Percentiles rank a stretch among this genome's conserved stretches.
Evolutionary conservation across 2,329 filamentous ascomycete genomes (phyloP).

Genomic region (Ilyonectria robusta): DNA sequence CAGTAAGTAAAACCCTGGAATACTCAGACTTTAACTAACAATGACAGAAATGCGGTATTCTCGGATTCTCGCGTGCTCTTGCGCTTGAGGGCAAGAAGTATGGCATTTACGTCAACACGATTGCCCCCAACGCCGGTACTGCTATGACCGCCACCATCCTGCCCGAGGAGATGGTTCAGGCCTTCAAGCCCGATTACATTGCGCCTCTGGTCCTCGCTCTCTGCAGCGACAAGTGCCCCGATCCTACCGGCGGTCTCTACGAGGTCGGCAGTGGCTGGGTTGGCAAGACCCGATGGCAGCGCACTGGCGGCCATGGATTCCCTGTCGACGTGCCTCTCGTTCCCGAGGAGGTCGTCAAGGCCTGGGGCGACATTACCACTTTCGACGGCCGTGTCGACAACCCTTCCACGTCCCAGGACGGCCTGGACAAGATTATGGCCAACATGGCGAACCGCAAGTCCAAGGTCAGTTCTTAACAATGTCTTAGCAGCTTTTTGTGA

Average conservation of each 20-base stretch:
- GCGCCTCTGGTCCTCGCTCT: conserved; percentile 92
- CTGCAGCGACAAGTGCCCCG: conserved; percentile 86
- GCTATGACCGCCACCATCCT: conserved; percentile 94
- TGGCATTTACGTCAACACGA: conserved; percentile 98
- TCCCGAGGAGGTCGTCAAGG: conserved; percentile 84
- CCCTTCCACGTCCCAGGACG: conserved; percentile 83
- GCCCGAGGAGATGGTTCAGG: conserved; percentile 97
- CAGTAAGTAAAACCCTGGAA: conserved; percentile 66
- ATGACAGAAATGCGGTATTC: conserved; percentile 86
- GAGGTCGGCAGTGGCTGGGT: conserved; percentile 97
- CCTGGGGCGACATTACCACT: conserved; percentile 84
- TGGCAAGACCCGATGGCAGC: conserved; percentile 94
- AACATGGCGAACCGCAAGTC: conserved; percentile 85
- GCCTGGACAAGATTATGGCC: conserved; percentile 80
- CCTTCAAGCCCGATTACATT: conserved; percentile 99
- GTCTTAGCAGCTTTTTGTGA: neutral
- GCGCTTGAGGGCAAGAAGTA: conserved; percentile 96
- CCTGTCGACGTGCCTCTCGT: conserved; percentile 86
- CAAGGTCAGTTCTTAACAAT: conserved; percentile 67
- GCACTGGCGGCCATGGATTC: conserved; percentile 90
- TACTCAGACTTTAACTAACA: conserved; percentile 34
- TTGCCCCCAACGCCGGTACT: conserved; percentile 96
- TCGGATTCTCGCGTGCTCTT: conserved; percentile 93
- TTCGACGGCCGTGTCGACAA: conserved; percentile 92
- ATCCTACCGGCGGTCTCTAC: conserved; percentile 88